Evolutionary conservation across 305 asterid genomes (phyloP).

Genomic region (Ruellia speciosa): DNA sequence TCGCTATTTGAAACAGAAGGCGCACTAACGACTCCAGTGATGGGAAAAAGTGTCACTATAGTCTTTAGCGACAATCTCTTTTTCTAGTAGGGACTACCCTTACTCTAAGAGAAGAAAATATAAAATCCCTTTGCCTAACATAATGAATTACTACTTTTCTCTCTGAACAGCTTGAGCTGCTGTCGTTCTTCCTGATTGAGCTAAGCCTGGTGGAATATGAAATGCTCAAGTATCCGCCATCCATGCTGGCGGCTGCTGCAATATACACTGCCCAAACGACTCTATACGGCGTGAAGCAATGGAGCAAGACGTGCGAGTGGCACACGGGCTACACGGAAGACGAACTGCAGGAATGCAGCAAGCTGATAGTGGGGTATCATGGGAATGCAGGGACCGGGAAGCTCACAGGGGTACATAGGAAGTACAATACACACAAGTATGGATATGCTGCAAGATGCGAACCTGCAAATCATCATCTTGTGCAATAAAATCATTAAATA

Average conservation of each 20-base stretch:
- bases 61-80: too few relatives aligned
- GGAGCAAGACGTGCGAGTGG: conserved; percentile 85
- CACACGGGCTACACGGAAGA: conserved; percentile 66
- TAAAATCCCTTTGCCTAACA: too few relatives aligned
- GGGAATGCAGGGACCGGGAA: background rate
- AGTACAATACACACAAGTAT: background rate
- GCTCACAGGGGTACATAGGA: background rate
- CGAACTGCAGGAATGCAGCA: conserved; percentile 38
- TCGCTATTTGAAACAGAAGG: too few relatives aligned
- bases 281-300: conserved; percentile 49
- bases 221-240: conserved; percentile 73
- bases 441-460: conserved; percentile 2
- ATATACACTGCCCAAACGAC: conserved; percentile 67
- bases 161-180: conserved; percentile 49
- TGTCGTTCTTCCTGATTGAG: conserved; percentile 81
- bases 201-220: conserved; percentile 84
- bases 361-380: background rate
- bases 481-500: background rate
- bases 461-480: background rate
- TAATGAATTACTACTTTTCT: too few relatives aligned
- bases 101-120: too few relatives aligned
- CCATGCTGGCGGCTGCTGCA: conserved; percentile 76
- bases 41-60: too few relatives aligned
- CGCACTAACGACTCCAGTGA: too few relatives aligned
- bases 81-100: too few relatives aligned